Evolutionary conservation across 805 yeast genomes (phyloP).

Genomic region (Candida krabiensis): DNA sequence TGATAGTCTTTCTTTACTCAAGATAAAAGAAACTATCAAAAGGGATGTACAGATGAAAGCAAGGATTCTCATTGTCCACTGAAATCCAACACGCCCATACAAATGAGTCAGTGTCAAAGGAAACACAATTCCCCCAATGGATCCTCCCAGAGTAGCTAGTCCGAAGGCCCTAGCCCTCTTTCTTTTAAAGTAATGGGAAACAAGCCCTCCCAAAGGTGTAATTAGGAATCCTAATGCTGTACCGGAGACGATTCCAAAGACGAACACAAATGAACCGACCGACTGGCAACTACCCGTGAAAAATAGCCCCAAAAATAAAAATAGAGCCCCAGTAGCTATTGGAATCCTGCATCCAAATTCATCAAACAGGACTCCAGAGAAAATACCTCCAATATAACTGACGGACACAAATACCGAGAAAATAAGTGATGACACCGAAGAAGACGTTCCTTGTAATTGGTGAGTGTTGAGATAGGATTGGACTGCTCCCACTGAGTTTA

Average conservation of each 20-base stretch:
- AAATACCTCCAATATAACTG: slow-evolving; percentile 46
- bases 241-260: slow-evolving; percentile 41
- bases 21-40: slow-evolving; percentile 27
- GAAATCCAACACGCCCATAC: slow-evolving; percentile 51
- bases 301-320: slow-evolving; percentile 50
- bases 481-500: slow-evolving; percentile 61
- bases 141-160: slow-evolving; percentile 51
- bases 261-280: slow-evolving; percentile 40
- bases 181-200: slow-evolving; percentile 45
- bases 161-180: slow-evolving; percentile 40
- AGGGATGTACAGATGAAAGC: slow-evolving; percentile 32
- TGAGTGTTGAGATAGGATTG: slow-evolving; percentile 58
- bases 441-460: slow-evolving; percentile 46
- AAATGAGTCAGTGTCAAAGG: slow-evolving; percentile 52
- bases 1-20: slow-evolving; percentile 38
- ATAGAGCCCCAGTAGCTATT: slow-evolving; percentile 39
- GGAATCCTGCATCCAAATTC: slow-evolving; percentile 48
- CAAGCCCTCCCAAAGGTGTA: slow-evolving; percentile 45
- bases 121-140: slow-evolving; percentile 63
- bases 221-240: slow-evolving; percentile 43
- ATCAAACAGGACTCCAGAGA: slow-evolving; percentile 61
- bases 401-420: slow-evolving; percentile 57
- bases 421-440: slow-evolving; percentile 61
- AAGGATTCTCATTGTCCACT: slow-evolving; percentile 58
- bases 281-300: slow-evolving; percentile 45